Evolutionary conservation across 768 basidiomycete species (phyloP).

Genomic region (Trametes meyenii): DNA sequence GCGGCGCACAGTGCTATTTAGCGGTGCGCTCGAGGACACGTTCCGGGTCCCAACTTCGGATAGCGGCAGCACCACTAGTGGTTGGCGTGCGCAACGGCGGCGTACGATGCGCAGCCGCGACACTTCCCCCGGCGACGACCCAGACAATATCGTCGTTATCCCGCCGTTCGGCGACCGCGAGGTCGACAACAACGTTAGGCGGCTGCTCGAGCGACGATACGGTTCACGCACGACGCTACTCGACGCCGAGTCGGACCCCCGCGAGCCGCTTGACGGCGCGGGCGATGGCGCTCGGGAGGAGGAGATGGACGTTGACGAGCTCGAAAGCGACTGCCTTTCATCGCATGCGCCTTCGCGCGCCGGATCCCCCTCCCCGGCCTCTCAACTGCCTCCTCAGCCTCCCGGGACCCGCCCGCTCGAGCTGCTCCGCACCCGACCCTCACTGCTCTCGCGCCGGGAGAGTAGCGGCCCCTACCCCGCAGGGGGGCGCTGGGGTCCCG

Average conservation of each 20-base stretch:
- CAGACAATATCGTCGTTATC: constrained; percentile 56
- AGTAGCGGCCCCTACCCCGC: constrained; percentile 27
- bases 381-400: constrained; percentile 23
- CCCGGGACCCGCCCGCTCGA: constrained; percentile 24
- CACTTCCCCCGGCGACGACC: constrained; percentile 39
- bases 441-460: constrained; percentile 29
- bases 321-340: constrained; percentile 54
- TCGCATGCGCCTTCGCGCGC: constrained; percentile 51
- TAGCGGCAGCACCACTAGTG: constrained; percentile 17
- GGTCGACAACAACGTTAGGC: constrained; percentile 60
- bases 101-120: constrained; percentile 28
- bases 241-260: constrained; percentile 12
- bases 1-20: constrained; percentile 31
- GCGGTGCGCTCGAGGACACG: constrained; percentile 53
- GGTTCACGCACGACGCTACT: constrained; percentile 31
- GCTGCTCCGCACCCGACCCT: constrained; percentile 24
- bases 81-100: constrained; percentile 13
- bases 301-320: constrained; percentile 50
- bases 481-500: constrained; percentile 17
- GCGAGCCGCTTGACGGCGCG: constrained; percentile 21
- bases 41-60: constrained; percentile 45
- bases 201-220: constrained; percentile 50
- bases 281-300: constrained; percentile 32
- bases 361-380: constrained; percentile 40
- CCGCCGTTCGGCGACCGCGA: constrained; percentile 56